Base-by-base conservation (phyloP, 768 basidiomycete species). In the Boletus coccyginus region DNA sequence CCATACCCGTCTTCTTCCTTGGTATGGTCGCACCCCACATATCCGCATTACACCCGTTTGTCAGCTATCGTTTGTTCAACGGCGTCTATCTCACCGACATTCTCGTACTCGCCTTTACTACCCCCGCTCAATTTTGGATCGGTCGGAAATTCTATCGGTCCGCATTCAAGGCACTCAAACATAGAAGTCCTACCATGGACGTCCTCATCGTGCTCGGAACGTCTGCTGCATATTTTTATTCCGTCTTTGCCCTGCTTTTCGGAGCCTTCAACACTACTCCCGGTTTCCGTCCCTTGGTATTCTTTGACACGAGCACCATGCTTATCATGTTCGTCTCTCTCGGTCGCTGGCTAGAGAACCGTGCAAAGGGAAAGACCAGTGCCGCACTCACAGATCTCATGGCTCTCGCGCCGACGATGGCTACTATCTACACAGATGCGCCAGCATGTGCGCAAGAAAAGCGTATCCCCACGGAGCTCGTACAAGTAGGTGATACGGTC, bases 261-360 rank as follows among this genome's bases (percentile, higher is more conserved):
- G 88, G 92, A 7, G 69, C 79, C 5, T 80, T 87, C 72, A 84
- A 85, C 65, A 71, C 78, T 6, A 82, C 87, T 11, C 80, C 87
- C 0, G 79, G 79, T 42, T 92, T 81, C 68, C 87, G 83, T 19
- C 96, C 97, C 2, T 82, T 88, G 69, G 81, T 94, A 44, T 98
- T 98, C 75, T 98, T 98, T 76, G 97, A 99, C 74, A 98, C 97
- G 2, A 97, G 93, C 66, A 97, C 97, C 19, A 98, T 98, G 97
- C 78, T 99, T 58, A 88, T 99, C 80, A 91, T 88, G 76, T 98
- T 99, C 70, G 90, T 98, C 64, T 95, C 93, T 3, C 82, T 98
- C 14, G 97, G 97, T 6, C 86, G 97, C 27, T 97, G 88, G 74
- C 81, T 98, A 47, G 97, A 98, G 76, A 98, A 98, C 74, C 83